Evolutionary conservation across 371 early-diverging fungal species (phyloP), one percentile per base, ranked within the genome.

Genomic region (Mortierella sp.): DNA sequence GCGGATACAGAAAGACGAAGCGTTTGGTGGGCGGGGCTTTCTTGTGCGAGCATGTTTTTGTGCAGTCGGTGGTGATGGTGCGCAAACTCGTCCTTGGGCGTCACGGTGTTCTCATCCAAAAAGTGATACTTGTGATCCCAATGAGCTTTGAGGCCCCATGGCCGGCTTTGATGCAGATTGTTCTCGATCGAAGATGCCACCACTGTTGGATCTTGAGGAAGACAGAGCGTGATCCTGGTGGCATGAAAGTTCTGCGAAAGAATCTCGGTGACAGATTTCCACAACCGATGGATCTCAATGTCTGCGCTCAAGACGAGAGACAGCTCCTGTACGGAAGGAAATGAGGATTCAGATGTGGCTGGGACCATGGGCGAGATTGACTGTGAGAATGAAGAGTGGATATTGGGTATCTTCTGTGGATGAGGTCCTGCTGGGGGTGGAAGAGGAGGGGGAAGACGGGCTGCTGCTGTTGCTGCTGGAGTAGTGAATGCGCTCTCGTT

Each of bases 191-290:
- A 67, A 2, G 64, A 59, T 2, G 62, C 55, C 2, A 68, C 63
- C 8, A 50, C 67, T 0, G 75, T 63, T 15, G 75, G 58, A 50
- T 67, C 75, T 41, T 68, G 75, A 0, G 75, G 75, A 9, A 73
- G 47, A 47, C 75, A 68, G 2, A 73, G 60, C 2, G 75, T 68
- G 31, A 73, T 73, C 23, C 68, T 59, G 7, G 68, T 73, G 48
- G 75, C 75, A 50, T 68, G 46, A 41, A 73, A 73, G 46, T 64
- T 53, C 42, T 73, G 75, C 7, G 75, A 73, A 28, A 73, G 64
- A 12, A 68, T 73, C 49, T 73, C 75, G 17, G 75, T 73, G n/a
- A 68, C 63, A 30, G 75, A 59, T 21, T 73, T 73, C 75, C 75
- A 73, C 11, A 73, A 60, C 6, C 64, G 56, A 49, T 73, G 68